phyloP scores from a whole-genome alignment of 768 basidiomycete species.

The Auricularia sp. region DNA sequence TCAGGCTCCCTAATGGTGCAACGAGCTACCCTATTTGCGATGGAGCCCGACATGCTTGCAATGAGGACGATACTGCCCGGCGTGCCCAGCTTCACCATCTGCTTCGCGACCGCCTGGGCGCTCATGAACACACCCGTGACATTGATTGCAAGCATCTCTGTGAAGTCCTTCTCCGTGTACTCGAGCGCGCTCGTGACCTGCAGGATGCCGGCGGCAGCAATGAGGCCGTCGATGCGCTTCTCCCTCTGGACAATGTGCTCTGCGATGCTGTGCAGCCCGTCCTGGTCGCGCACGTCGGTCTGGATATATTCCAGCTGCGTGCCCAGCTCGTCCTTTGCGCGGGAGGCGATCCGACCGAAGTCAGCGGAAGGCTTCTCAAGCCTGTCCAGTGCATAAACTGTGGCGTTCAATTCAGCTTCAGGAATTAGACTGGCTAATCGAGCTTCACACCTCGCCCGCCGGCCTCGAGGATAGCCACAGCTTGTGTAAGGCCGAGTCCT shows the following conservation, averaged over 20 bases:
- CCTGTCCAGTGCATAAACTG: constrained; percentile 16
- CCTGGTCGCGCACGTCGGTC: constrained; percentile 59
- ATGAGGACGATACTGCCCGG: constrained; percentile 50
- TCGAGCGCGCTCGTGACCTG: constrained; percentile 35
- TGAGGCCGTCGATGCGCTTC: constrained; percentile 60
- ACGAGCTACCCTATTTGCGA: constrained; percentile 56
- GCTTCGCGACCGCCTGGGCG: constrained; percentile 49
- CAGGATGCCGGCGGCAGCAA: constrained; percentile 74
- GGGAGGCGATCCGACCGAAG: constrained; percentile 7
- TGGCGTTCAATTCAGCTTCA: no score
- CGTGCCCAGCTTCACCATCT: constrained; percentile 41
- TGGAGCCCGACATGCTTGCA: constrained; percentile 56
- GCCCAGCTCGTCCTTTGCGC: background rate
- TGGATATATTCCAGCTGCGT: constrained; percentile 51
- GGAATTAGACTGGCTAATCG: no score
- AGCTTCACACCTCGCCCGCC: no score
- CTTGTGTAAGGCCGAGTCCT: no score
- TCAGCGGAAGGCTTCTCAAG: constrained; percentile 9
- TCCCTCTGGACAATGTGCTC: constrained; percentile 57
- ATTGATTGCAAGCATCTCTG: constrained; percentile 58
- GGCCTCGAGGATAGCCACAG: no score
- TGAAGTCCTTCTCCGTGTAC: constrained; percentile 56
- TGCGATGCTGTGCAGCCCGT: constrained; percentile 43
- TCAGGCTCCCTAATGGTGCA: no score
- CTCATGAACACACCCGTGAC: constrained; percentile 51